A percentile compares a stretch with the other conserved stretches of the same genome.
phyloP scores from a whole-genome alignment of 108 stramenopile species.

The Nitzschia inconspicua region DNA sequence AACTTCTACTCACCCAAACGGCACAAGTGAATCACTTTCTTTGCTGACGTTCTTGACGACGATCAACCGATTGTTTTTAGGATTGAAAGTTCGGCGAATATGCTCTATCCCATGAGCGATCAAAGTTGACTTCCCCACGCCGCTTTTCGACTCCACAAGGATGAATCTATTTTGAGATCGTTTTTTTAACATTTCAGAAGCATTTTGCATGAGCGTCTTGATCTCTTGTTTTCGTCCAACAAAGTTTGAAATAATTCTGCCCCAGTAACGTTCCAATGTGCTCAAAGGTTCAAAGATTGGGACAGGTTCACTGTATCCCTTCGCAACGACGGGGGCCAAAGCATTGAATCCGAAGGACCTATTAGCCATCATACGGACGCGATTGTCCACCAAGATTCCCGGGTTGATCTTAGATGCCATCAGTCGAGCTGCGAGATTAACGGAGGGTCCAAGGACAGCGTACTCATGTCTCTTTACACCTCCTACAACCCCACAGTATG shows the following conservation, averaged over 20 bases:
- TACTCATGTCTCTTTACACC: slow-evolving; percentile 63
- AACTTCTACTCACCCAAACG: slow-evolving; percentile 40
- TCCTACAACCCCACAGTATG: slow-evolving; percentile 76
- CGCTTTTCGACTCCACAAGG: slow-evolving; percentile 38
- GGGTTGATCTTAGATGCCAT: slow-evolving; percentile 57
- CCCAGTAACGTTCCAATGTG: slow-evolving; percentile 40
- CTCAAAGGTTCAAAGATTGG: slow-evolving; percentile 68
- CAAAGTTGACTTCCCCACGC: slow-evolving; percentile 59
- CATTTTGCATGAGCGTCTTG: slow-evolving; percentile 39
- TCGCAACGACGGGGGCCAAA: slow-evolving; percentile 54
- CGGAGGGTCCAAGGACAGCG: slow-evolving; percentile 68
- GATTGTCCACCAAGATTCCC: slow-evolving; percentile 67
- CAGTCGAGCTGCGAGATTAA: slow-evolving; percentile 71
- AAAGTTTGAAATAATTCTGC: slow-evolving; percentile 39
- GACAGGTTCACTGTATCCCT: slow-evolving; percentile 69
- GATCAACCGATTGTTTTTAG: slow-evolving; percentile 33
- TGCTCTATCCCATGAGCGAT: slow-evolving; percentile 49
- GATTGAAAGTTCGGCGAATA: slow-evolving; percentile 35
- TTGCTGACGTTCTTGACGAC: slow-evolving; percentile 52
- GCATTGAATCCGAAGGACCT: slow-evolving; percentile 51
- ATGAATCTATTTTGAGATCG: too few relatives aligned
- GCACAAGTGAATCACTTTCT: slow-evolving; percentile 57
- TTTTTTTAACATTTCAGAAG: slow-evolving; percentile 45
- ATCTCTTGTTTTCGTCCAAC: slow-evolving; percentile 61
- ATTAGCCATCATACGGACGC: slow-evolving; percentile 45